Conservation (phyloP, 2,329 filamentous ascomycete genomes). For the Akanthomyces muscarius region DNA sequence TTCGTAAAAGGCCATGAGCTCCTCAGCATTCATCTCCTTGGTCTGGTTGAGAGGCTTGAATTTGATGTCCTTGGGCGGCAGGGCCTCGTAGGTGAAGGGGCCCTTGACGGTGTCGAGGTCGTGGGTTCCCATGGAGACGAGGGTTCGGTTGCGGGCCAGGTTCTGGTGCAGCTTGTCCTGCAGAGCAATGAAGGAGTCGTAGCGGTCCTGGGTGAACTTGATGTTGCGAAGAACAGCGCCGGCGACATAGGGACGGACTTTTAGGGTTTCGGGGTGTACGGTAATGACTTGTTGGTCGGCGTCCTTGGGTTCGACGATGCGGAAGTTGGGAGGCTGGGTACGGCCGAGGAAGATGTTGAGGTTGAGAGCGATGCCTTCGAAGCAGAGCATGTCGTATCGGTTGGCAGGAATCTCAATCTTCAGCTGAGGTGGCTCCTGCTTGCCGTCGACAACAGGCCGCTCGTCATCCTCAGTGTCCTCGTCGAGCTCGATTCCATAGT, state of each 20-base stretch:
- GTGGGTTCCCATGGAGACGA: constrained; percentile 97
- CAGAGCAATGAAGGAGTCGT: constrained; percentile 94
- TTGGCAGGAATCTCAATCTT: constrained; percentile 99
- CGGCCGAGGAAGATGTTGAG: constrained; percentile 90
- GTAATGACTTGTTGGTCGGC: constrained; percentile 77
- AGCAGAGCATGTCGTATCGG: constrained; percentile 91
- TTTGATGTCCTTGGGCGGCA: constrained; percentile 84
- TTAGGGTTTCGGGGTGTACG: constrained; percentile 68
- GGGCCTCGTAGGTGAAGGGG: constrained; percentile 94
- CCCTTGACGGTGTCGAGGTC: constrained; percentile 91
- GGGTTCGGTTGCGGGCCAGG: constrained; percentile 82
- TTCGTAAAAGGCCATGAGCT: constrained; percentile 94
- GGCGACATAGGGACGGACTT: constrained; percentile 82
- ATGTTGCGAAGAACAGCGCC: constrained; percentile 86
- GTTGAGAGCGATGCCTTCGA: constrained; percentile 93
- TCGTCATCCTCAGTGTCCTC: constrained; percentile 83
- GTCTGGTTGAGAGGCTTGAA: constrained; percentile 90
- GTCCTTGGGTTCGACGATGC: constrained; percentile 64
- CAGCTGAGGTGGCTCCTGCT: constrained; percentile 83
- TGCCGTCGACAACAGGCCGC: constrained; percentile 68
- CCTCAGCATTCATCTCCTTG: constrained; percentile 78
- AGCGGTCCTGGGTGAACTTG: constrained; percentile 84
- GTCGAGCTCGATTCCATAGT: constrained; percentile 96
- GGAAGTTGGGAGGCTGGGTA: constrained; percentile 72
- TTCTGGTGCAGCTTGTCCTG: constrained; percentile 99